Conservation (phyloP, 2,329 filamentous ascomycete genomes). For the Shiraia sp. region DNA sequence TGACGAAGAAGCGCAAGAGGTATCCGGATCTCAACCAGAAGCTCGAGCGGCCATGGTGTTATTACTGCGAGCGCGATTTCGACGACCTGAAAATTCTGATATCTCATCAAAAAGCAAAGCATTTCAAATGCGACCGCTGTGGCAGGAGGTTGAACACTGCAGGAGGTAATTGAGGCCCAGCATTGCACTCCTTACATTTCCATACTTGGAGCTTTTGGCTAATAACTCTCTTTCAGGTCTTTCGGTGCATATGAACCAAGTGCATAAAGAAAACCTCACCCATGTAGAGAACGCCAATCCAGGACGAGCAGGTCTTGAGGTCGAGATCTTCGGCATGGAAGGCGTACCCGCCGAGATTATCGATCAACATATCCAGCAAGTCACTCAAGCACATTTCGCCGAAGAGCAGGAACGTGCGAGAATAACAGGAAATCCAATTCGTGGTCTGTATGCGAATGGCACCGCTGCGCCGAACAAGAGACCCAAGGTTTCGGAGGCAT, state of each 20-base stretch:
- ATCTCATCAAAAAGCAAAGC: slow-evolving; percentile 97
- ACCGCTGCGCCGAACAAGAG: slow-evolving; percentile 57
- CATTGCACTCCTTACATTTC: neutral
- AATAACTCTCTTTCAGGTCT: slow-evolving; percentile 64
- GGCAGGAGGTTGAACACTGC: slow-evolving; percentile 88
- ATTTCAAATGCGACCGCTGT: slow-evolving; percentile 96
- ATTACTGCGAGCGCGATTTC: slow-evolving; percentile 99
- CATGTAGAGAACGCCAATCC: slow-evolving; percentile 90
- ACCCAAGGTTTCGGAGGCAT: slow-evolving; percentile 69
- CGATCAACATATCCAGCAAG: slow-evolving; percentile 81
- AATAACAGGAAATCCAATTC: slow-evolving; percentile 80
- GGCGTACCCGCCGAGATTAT: slow-evolving; percentile 87
- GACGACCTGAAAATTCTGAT: slow-evolving; percentile 96
- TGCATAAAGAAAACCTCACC: slow-evolving; percentile 90
- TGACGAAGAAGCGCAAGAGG: slow-evolving; percentile 80
- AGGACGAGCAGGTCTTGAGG: slow-evolving; percentile 80
- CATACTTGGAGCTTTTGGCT: slow-evolving; percentile 2
- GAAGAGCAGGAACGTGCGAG: slow-evolving; percentile 81
- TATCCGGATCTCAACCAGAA: slow-evolving; percentile 88
- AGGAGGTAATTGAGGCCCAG: slow-evolving; percentile 67
- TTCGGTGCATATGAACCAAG: slow-evolving; percentile 95
- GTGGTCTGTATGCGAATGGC: slow-evolving; percentile 47
- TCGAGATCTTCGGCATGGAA: slow-evolving; percentile 98
- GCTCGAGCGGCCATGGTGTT: slow-evolving; percentile 89
- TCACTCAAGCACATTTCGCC: slow-evolving; percentile 83